Evolutionary conservation across 208 protist genomes (phyloP), one percentile per base, ranked within the genome.

Genomic region (Leishmania lainsoni): DNA sequence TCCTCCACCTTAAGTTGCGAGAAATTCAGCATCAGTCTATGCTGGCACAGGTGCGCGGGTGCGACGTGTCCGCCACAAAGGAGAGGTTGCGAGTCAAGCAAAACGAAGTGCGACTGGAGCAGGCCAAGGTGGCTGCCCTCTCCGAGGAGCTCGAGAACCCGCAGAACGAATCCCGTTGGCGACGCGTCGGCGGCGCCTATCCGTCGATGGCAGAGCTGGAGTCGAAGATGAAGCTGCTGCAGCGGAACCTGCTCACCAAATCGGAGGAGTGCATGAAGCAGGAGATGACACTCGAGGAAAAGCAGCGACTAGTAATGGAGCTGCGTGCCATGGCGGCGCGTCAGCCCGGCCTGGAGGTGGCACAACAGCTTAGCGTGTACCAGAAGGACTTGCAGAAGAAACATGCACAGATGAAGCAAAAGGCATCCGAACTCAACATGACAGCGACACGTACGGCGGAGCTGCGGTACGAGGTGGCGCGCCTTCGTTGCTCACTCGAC

Each of bases 221-320:
- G 48, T 80, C 97, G 72, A 99, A 99, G 85, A 98, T 99, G 61
- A 94, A 99, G 59, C 86, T 90, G 17, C 87, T 99, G 52, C 99
- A 99, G 86, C 97, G 95, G 63, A 90, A 97, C 29, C 94, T 99
- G 52, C 99, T 99, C 68, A 86, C 84, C 39, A 99, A 97, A 93
- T 99, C 99, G 58, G 98, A 99, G 72, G 97, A 99, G 85, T 95
- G 99, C 86, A 96, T 99, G 45, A 95, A 98, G 52, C 92, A 99
- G 78, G 99, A 99, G 76, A 94, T 99, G 81, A 76, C 93, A 26
- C 93, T 99, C 35, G 89, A 98, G 80, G 98, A 99, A 81, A 98
- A 99, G 91, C 95, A 99, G 84, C 98, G 98, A 54, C 88, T 99
- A 16, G 97, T 99, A 65, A 84, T 92, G 39, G 98, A 99, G 89